Base-by-base conservation (phyloP, 2,329 filamentous ascomycete species). In the Macrophomina phaseolina region DNA sequence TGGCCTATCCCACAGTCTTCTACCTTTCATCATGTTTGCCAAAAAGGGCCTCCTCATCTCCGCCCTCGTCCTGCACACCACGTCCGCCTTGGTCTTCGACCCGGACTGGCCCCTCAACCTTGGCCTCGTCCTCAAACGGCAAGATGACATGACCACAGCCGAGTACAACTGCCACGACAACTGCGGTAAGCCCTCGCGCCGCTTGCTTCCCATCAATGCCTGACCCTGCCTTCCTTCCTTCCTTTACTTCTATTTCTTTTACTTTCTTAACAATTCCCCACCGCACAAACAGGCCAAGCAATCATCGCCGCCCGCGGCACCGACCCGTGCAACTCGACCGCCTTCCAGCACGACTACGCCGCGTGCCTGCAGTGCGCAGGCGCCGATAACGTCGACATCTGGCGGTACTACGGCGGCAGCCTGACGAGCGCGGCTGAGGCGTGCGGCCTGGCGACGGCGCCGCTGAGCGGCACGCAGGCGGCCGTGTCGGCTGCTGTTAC, bases 351-450 rank as follows among this genome's bases (percentile, higher is more conserved):
- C 8, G 65, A 72, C 16, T 70, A 78, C n/a, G 67, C 69, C 12
- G 72, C 66, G 5, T 78, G 76, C 69, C 76, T 84, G 34, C 72
- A 80, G 55, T 84, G 82, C 67, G 82, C 82, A 49, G 63, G 63
- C 30, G 14, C 51, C 8, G 68, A 78, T 38, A 71, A 77, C 23
- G 79, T 77, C 63, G 73, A 82, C 36, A 81, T 84, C 69, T 84
- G 82, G 82, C 70, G 77, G 51, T 76, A 79, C 68, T 84, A 84
- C 60, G 79, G 81, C 16, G 66, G 70, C 18, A 73, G 76, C 9
- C 77, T 84, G 23, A 68, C 70, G 18, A 70, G 70, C 1, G 80
- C 79, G 28, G 82, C 82, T 12, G 68, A 75, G 16, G 75, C 70
- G 8, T 81, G 81, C 67, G 76, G 77, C 40, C 60, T 76, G n/a